Percentiles rank a stretch among this genome's conserved stretches.
phyloP scores from a whole-genome alignment of 305 asterid species.

The Ilex paraguariensis region DNA sequence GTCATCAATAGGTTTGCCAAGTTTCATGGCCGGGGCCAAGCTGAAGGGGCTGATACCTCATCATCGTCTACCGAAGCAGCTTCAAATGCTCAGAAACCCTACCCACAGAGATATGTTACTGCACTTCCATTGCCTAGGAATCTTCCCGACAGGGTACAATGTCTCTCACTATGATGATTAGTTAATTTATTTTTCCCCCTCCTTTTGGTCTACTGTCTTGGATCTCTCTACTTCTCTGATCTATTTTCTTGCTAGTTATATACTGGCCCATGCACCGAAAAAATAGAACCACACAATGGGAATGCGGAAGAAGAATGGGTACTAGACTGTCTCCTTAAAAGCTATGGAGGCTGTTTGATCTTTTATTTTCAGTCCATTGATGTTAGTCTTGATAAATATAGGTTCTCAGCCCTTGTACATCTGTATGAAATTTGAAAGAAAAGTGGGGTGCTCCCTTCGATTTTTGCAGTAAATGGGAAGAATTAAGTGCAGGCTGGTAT shows the following conservation, averaged over 20 bases:
- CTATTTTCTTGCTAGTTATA: constrained; percentile 8
- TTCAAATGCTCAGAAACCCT: constrained; percentile 37
- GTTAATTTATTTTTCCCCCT: constrained; percentile 22
- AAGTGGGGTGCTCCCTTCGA: constrained; percentile 27
- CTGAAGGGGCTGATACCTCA: constrained; percentile 42
- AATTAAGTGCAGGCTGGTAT: constrained; percentile 23
- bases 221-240: constrained; percentile 20
- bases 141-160: constrained; percentile 76
- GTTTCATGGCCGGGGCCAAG: constrained; percentile 83
- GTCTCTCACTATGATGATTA: constrained; percentile 58
- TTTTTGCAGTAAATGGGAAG: constrained; percentile 31
- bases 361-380: constrained; percentile 28
- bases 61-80: constrained; percentile 39
- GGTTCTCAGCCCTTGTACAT: constrained; percentile 33
- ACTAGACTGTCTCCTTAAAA: too few relatives aligned
- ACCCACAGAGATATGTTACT: constrained; percentile 69
- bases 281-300: too few relatives aligned
- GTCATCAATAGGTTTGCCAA: constrained; percentile 83
- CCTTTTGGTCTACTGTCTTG: not conserved
- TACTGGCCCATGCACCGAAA: too few relatives aligned
- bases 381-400: constrained; percentile 30
- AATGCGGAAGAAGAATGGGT: too few relatives aligned
- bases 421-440: constrained; percentile 23
- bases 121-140: constrained; percentile 68
- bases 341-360: too few relatives aligned